Evolutionary conservation across 2,329 filamentous ascomycete genomes (phyloP).

Genomic region (Trichophyton simii): DNA sequence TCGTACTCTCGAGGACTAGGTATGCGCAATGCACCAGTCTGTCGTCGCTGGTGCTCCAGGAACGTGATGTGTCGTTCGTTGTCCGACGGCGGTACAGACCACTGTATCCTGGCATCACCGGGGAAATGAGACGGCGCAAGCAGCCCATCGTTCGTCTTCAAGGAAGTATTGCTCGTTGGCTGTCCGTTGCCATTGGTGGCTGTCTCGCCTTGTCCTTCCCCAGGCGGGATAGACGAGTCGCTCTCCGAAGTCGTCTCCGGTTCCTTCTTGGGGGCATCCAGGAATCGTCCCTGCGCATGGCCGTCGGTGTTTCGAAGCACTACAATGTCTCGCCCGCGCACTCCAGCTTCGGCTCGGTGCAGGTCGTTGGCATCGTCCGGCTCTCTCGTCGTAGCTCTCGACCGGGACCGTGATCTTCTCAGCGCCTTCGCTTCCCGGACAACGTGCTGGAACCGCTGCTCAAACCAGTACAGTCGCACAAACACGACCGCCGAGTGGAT

Average conservation of each 20-base stretch:
- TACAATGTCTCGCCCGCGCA: slow-evolving; percentile 28
- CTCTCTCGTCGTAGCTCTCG: slow-evolving; percentile 33
- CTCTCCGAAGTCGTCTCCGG: not conserved
- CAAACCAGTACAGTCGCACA: slow-evolving; percentile 92
- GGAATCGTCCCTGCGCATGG: slow-evolving; percentile 16
- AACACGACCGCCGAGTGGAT: slow-evolving; percentile 82
- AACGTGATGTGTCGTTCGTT: slow-evolving; percentile 80
- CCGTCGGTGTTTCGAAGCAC: slow-evolving; percentile 26
- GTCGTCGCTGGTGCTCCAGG: slow-evolving; percentile 66
- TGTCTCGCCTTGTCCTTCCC: not conserved
- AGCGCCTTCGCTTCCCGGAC: slow-evolving; percentile 58
- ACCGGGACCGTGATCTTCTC: slow-evolving; percentile 46
- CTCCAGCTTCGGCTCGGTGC: slow-evolving; percentile 27
- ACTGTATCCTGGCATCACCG: not conserved
- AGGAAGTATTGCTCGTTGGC: slow-evolving; percentile 36
- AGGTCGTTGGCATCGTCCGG: slow-evolving; percentile 31
- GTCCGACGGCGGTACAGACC: slow-evolving; percentile 28
- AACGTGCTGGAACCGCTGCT: slow-evolving; percentile 82
- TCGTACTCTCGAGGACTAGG: slow-evolving; percentile 87
- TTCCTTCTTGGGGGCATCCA: slow-evolving; percentile 7
- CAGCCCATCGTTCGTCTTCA: not conserved
- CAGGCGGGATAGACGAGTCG: slow-evolving; percentile 6
- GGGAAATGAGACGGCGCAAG: not conserved
- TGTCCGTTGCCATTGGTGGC: not conserved
- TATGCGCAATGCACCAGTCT: slow-evolving; percentile 67